Percentiles rank a stretch among this genome's conserved stretches.
Evolutionary conservation across 495 filamentous ascomycete species (phyloP).

Genomic region (Penicillium ochrochloron): DNA sequence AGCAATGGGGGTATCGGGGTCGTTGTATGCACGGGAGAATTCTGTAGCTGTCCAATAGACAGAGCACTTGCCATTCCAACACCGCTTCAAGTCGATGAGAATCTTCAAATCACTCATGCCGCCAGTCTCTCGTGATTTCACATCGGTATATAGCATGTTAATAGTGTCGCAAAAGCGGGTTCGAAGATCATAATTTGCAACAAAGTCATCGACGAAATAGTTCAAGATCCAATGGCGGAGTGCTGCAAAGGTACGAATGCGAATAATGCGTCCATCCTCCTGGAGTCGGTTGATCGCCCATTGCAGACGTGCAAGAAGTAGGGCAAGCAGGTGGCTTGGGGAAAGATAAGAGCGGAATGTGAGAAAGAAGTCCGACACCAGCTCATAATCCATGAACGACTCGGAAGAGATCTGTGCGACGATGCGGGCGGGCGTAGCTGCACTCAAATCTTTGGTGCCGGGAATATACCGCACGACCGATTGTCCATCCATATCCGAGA

Average conservation of each 20-base stretch:
- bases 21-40: slow-evolving; percentile 57
- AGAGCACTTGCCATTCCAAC: slow-evolving; percentile 90
- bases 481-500: slow-evolving; percentile 72
- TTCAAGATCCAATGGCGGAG: slow-evolving; percentile 98
- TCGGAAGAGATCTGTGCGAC: slow-evolving; percentile 98
- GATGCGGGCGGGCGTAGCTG: slow-evolving; percentile 88
- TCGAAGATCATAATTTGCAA: slow-evolving; percentile 78
- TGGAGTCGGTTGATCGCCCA: slow-evolving; percentile 85
- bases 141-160: slow-evolving; percentile 72
- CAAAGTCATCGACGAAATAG: slow-evolving; percentile 96
- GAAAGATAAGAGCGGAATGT: slow-evolving; percentile 89
- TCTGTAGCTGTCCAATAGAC: slow-evolving; percentile 82
- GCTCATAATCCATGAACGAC: slow-evolving; percentile 94
- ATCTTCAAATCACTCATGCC: slow-evolving; percentile 85
- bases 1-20: slow-evolving; percentile 68
- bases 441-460: slow-evolving; percentile 73
- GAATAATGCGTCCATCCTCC: slow-evolving; percentile 86
- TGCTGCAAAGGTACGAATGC: slow-evolving; percentile 94
- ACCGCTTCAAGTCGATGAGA: slow-evolving; percentile 91
- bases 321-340: slow-evolving; percentile 72
- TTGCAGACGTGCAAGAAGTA: slow-evolving; percentile 80
- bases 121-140: slow-evolving; percentile 54
- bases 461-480: slow-evolving; percentile 83
- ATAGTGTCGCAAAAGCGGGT: slow-evolving; percentile 79
- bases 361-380: slow-evolving; percentile 97